These are phyloP conservation scores for Colletotrichum lindemuthianum DNA, from an alignment of 2,329 filamentous ascomycete genomes.

Conservation along the genomic window DNA sequence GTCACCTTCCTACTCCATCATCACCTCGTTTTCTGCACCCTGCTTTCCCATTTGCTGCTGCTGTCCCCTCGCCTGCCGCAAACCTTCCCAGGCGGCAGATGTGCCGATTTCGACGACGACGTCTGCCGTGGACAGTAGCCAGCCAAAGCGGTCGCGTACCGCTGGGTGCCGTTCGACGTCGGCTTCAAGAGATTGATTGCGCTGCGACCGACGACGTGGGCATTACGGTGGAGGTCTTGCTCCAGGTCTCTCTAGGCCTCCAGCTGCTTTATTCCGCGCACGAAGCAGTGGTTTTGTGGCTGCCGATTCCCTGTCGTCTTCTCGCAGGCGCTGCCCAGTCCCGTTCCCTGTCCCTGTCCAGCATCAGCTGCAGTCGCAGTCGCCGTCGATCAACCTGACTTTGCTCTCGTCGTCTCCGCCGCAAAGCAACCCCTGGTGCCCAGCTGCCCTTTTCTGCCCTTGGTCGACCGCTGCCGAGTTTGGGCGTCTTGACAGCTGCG, in stretches of 20 bases:
- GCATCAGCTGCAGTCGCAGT: too few relatives aligned
- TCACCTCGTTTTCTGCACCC: neutral
- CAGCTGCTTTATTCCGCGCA: too few relatives aligned
- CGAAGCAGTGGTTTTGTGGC: slow-evolving; percentile 16
- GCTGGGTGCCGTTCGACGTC: too few relatives aligned
- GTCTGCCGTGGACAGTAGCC: slow-evolving; percentile 20
- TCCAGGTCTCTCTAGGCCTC: too few relatives aligned
- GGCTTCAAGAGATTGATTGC: too few relatives aligned
- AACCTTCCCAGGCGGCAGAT: slow-evolving; percentile 24
- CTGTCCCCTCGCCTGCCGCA: slow-evolving; percentile 10
- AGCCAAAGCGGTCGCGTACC: neutral
- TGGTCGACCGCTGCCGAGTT: slow-evolving; percentile 15
- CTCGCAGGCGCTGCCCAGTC: slow-evolving; percentile 26
- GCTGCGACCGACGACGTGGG: too few relatives aligned
- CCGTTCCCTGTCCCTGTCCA: too few relatives aligned
- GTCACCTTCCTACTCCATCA: neutral
- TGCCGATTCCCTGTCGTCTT: slow-evolving; percentile 22
- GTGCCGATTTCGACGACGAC: slow-evolving; percentile 11
- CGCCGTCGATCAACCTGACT: neutral
- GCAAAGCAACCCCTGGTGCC: neutral
- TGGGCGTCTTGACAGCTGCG: slow-evolving; percentile 20
- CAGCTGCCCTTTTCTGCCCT: neutral
- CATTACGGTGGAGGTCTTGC: too few relatives aligned
- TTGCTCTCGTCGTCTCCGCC: slow-evolving; percentile 12
- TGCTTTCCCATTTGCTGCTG: slow-evolving; percentile 16